phyloP scores from a whole-genome alignment of 148 eudicot genomes.

The Rhododendron ferrugineum region DNA sequence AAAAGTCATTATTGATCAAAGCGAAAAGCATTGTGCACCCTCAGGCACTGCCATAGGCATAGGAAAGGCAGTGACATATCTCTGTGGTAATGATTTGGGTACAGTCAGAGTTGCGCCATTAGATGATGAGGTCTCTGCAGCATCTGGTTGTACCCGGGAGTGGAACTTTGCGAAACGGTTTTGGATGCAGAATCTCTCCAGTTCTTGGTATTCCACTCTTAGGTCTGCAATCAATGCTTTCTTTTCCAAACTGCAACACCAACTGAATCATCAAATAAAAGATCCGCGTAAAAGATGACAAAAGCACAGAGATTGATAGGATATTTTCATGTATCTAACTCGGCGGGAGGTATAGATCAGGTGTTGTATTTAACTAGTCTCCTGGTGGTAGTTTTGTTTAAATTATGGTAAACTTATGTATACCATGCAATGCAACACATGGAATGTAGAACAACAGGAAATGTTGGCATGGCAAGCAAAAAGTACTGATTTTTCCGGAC shows the following conservation, averaged over 20 bases:
- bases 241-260: slow-evolving; percentile 43
- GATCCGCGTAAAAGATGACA: neutral
- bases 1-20: slow-evolving; percentile 27
- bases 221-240: slow-evolving; percentile 27
- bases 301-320: neutral
- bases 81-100: slow-evolving; percentile 23
- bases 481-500: neutral
- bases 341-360: neutral
- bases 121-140: slow-evolving; percentile 25
- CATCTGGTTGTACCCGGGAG: slow-evolving; percentile 18
- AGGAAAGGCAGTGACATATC: slow-evolving; percentile 40
- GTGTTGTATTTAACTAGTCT: neutral
- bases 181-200: slow-evolving; percentile 47
- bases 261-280: neutral
- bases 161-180: slow-evolving; percentile 63
- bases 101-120: slow-evolving; percentile 16
- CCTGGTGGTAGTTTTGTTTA: neutral
- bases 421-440: neutral
- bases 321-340: neutral
- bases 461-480: neutral
- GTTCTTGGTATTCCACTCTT: slow-evolving; percentile 38
- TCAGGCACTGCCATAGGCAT: slow-evolving; percentile 43
- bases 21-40: slow-evolving; percentile 39
- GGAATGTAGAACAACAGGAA: neutral
- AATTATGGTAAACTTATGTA: neutral